These are phyloP conservation scores for Herpetomonas samuelpessoai DNA, from an alignment of 208 protist species.

Conservation along the genomic window DNA sequence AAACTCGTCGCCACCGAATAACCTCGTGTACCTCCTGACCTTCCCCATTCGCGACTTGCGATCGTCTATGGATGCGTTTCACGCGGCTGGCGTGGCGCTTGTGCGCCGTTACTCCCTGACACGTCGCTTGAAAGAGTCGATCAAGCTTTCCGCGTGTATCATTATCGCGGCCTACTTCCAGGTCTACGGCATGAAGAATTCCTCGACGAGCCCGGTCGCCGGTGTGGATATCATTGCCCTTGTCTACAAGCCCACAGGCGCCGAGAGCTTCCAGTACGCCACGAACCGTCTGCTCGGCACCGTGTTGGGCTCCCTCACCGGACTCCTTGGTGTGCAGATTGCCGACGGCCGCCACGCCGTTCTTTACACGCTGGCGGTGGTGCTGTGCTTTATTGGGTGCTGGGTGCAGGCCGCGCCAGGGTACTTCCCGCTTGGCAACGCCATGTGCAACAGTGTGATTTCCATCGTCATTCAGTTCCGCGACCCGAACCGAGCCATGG, in stretches of 20 bases:
- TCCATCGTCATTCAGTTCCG: constrained; percentile 76
- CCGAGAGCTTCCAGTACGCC: constrained; percentile 82
- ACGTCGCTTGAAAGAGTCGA: constrained; percentile 80
- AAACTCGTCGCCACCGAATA: constrained; percentile 30
- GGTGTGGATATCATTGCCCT: constrained; percentile 82
- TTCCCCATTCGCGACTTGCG: constrained; percentile 56
- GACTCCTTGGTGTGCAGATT: constrained; percentile 63
- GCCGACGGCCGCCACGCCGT: constrained; percentile 41
- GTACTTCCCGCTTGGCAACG: constrained; percentile 67
- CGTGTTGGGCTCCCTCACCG: constrained; percentile 72
- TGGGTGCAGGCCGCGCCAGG: constrained; percentile 69
- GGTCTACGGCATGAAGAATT: constrained; percentile 64
- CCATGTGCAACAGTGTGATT: constrained; percentile 77
- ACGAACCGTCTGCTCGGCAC: constrained; percentile 79
- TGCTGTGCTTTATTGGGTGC: constrained; percentile 70
- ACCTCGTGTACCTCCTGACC: constrained; percentile 46
- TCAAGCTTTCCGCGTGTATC: constrained; percentile 74
- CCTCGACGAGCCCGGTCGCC: constrained; percentile 50
- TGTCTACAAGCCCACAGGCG: constrained; percentile 73
- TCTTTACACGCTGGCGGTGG: constrained; percentile 53
- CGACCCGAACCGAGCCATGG: constrained; percentile 46
- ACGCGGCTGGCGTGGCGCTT: constrained; percentile 34
- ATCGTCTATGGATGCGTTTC: constrained; percentile 42
- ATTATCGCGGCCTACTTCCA: constrained; percentile 72
- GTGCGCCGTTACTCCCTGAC: constrained; percentile 54